Conservation (phyloP, 2,329 filamentous ascomycete species). For the Nectriaceae sp. region DNA sequence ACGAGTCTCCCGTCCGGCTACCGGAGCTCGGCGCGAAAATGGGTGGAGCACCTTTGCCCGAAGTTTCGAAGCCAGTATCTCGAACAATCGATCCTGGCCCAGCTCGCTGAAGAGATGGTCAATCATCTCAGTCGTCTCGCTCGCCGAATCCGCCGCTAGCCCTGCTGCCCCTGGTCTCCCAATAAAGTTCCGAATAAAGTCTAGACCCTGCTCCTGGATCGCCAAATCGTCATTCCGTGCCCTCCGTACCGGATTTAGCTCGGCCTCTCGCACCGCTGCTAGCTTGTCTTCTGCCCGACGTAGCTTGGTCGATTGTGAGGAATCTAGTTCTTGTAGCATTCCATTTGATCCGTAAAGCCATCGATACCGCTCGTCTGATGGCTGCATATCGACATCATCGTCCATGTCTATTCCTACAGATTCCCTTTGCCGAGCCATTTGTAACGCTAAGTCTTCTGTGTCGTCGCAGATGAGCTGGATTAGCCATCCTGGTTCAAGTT, state of each 20-base stretch:
- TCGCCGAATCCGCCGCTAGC: conserved; percentile 49
- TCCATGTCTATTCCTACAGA: conserved; percentile 46
- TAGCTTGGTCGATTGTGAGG: conserved; percentile 43
- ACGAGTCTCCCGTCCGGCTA: conserved; percentile 42
- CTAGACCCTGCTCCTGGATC: conserved; percentile 88
- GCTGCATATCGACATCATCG: conserved; percentile 60
- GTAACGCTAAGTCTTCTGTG: conserved; percentile 54
- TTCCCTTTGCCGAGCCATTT: conserved; percentile 35
- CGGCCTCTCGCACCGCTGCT: conserved; percentile 59
- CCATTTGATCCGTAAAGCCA: conserved; percentile 38
- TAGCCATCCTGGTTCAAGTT: conserved; percentile 78
- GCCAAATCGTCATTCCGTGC: conserved; percentile 76
- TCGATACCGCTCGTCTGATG: conserved; percentile 45
- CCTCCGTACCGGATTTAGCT: conserved; percentile 67
- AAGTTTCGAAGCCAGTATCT: conserved; percentile 78
- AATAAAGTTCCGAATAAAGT: conserved; percentile 88
- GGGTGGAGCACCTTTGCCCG: conserved; percentile 59
- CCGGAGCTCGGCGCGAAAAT: conserved; percentile 45
- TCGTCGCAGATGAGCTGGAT: conserved; percentile 73
- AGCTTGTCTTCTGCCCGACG: conserved; percentile 54
- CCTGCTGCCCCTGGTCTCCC: conserved; percentile 56
- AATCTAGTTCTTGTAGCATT: conserved; percentile 34
- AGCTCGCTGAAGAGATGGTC: conserved; percentile 78
- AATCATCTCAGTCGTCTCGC: conserved; percentile 71
- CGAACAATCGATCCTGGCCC: conserved; percentile 76